Base-by-base conservation (phyloP, 768 basidiomycete genomes). In the Kwoniella newhampshirensis region DNA sequence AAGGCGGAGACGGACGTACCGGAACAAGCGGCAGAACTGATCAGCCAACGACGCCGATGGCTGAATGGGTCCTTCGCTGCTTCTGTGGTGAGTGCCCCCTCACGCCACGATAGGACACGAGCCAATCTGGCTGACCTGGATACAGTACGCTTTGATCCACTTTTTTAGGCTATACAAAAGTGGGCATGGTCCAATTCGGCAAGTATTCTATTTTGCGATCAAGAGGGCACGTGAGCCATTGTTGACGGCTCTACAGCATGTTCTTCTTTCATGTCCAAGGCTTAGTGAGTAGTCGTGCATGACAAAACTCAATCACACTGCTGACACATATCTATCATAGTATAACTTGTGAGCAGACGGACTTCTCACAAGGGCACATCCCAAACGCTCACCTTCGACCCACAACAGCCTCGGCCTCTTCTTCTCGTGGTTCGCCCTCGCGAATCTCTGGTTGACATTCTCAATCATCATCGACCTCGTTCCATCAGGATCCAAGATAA, bases 191-290 rank as follows among this genome's bases (percentile, higher is more conserved):
- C 55, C 75, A 50, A 59, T 75, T 30, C 66, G 75, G 43, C 18
- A n/a, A n/a, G 40, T n/a, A n/a, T n/a, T n/a, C n/a, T n/a, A n/a
- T n/a, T n/a, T n/a, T n/a, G n/a, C n/a, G n/a, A n/a, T n/a, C n/a
- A n/a, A n/a, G n/a, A n/a, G n/a, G n/a, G n/a, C n/a, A n/a, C n/a
- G n/a, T n/a, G n/a, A n/a, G n/a, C n/a, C n/a, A n/a, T n/a, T n/a
- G n/a, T 37, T 32, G 32, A 32, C 32, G 7, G 7, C 32, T 32
- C 21, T 25, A 17, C 27, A 76, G 94, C 71, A 90, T 98, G 88
- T 87, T 98, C 80, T 91, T 97, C 81, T 85, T 99, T 76, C 93
- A 97, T 71, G 70, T 99, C 44, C 94, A 98, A 77, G 92, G 86
- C 39, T 57, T 97, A 51, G 90, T 91, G 74, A 60, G 87, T 81